Percentiles rank a stretch among this genome's conserved stretches.
Evolutionary conservation across 2,329 filamentous ascomycete species (phyloP).

Genomic region (Aspergillus costaricaensis): DNA sequence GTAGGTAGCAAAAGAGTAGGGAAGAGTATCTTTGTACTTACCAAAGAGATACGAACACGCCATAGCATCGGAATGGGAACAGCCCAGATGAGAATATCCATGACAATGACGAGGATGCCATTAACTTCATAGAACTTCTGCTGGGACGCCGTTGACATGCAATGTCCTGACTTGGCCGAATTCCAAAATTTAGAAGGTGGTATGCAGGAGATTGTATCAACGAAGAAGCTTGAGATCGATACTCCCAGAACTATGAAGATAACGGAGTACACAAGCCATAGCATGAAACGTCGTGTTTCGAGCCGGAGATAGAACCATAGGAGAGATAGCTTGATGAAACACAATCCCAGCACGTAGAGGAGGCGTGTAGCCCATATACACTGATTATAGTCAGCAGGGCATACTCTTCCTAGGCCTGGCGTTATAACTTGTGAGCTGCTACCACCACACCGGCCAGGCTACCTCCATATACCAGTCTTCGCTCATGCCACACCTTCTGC

Average conservation of each 20-base stretch:
- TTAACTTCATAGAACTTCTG: constrained; percentile 21
- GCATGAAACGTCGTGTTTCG: constrained; percentile 14
- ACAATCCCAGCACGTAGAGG: constrained; percentile 11
- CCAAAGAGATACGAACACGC: constrained; percentile 10
- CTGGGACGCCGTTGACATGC: constrained; percentile 12
- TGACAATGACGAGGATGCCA: constrained; percentile 19
- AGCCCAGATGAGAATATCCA: constrained; percentile 19
- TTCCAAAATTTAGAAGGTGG: constrained; percentile 17
- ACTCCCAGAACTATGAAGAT: constrained; percentile 7
- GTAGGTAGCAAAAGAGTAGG: background rate
- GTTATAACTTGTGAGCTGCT: background rate
- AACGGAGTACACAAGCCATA: constrained; percentile 11
- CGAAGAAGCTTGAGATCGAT: constrained; percentile 7
- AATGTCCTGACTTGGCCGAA: background rate
- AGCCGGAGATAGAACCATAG: constrained; percentile 19
- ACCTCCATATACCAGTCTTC: too few species aligned
- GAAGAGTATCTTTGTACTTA: background rate
- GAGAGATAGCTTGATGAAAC: constrained; percentile 16
- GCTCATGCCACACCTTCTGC: too few species aligned
- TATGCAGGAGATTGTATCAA: constrained; percentile 13
- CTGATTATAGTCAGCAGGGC: background rate
- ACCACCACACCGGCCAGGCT: too few species aligned
- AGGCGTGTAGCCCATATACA: constrained; percentile 7
- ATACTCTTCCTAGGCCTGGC: too few species aligned
- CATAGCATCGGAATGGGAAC: constrained; percentile 20